Evolutionary conservation across 768 basidiomycete species (phyloP).

Genomic region (Mycena alexandri): DNA sequence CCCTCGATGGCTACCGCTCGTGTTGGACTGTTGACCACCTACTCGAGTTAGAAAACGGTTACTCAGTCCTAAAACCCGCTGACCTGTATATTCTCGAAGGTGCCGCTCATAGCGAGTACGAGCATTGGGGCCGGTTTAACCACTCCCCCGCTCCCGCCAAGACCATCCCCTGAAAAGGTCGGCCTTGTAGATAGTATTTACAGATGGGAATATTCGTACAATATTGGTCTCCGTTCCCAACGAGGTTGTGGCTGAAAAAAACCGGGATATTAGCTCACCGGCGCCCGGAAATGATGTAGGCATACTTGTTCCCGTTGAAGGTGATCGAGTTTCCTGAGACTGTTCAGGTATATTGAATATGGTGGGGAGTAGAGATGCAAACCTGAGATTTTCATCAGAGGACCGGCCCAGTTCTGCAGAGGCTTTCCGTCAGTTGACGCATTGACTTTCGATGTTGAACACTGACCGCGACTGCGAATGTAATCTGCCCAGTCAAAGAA

Average conservation of each 20-base stretch:
- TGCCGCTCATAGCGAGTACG: slow-evolving; percentile 36
- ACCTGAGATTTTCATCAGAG: slow-evolving; percentile 31
- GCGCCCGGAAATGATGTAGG: background rate
- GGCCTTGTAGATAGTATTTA: background rate
- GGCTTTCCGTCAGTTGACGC: background rate
- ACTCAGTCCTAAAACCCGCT: background rate
- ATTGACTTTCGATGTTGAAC: background rate
- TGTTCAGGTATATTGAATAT: background rate
- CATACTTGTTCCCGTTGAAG: slow-evolving; percentile 26
- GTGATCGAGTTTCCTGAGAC: background rate
- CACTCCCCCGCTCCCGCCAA: slow-evolving; percentile 28
- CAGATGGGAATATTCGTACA: slow-evolving; percentile 7
- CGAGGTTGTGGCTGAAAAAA: slow-evolving; percentile 33
- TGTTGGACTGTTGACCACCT: slow-evolving; percentile 34
- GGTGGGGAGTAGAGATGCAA: background rate
- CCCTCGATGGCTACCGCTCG: slow-evolving; percentile 36
- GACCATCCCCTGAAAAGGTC: slow-evolving; percentile 28
- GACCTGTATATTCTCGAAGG: slow-evolving; percentile 32
- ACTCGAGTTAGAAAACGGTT: background rate
- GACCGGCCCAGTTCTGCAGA: slow-evolving; percentile 33
- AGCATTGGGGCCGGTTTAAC: slow-evolving; percentile 38
- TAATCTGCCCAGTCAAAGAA: slow-evolving; percentile 31
- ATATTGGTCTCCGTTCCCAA: slow-evolving; percentile 33
- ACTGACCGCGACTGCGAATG: slow-evolving; percentile 23
- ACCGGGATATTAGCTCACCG: background rate